Conservation (phyloP, 768 basidiomycete genomes). For the Tylopilus sp. region DNA sequence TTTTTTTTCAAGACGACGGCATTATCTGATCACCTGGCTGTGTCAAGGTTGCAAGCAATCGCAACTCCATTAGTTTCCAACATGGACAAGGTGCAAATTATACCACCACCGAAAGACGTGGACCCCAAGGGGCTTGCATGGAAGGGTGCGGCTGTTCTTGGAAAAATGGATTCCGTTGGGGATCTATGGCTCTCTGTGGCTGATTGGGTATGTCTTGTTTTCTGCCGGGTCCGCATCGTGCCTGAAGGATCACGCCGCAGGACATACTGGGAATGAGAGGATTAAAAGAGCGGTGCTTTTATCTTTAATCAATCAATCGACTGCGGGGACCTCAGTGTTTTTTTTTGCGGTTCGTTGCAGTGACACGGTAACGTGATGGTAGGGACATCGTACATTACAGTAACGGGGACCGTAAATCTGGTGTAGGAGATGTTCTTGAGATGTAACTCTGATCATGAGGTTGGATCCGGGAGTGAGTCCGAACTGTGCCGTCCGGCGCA, state of each 20-base stretch:
- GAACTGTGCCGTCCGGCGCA: constrained; percentile 2
- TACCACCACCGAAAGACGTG: constrained; percentile 92
- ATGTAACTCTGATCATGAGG: constrained; percentile 5
- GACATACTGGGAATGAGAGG: constrained; percentile 77
- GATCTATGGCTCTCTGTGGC: constrained; percentile 86
- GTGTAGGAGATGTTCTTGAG: not conserved
- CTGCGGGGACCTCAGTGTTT: not conserved
- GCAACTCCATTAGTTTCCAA: constrained; percentile 77
- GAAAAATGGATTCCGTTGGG: constrained; percentile 84
- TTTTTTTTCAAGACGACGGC: not conserved
- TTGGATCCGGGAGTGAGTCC: not conserved
- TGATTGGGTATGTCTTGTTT: constrained; percentile 71
- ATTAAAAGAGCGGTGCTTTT: constrained; percentile 79
- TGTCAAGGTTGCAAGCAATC: constrained; percentile 64
- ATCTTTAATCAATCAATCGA: constrained; percentile 42
- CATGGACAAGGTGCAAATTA: constrained; percentile 87
- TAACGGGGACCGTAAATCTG: constrained; percentile 4
- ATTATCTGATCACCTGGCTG: constrained; percentile 4
- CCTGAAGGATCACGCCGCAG: constrained; percentile 36
- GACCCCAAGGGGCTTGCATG: constrained; percentile 88
- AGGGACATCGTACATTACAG: constrained; percentile 14
- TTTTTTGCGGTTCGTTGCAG: not conserved
- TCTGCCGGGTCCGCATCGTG: not conserved
- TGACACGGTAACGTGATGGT: not conserved
- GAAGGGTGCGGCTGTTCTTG: constrained; percentile 92